Conservation (phyloP, 2,329 filamentous ascomycete genomes). For the Aspergillus sp. region DNA sequence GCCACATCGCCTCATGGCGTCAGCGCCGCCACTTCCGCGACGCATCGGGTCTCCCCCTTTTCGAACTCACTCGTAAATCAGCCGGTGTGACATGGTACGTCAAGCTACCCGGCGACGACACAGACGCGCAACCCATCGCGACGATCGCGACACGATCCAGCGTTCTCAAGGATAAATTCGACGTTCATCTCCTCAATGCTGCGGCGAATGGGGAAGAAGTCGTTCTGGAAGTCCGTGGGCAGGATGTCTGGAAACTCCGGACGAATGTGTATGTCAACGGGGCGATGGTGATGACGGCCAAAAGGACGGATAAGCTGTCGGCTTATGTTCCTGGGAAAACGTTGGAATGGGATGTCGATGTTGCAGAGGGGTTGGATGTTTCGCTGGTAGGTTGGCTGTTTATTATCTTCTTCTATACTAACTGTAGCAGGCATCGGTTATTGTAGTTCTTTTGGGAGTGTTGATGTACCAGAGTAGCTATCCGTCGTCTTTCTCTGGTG, state of each 20-base stretch:
- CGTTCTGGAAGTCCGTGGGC: slow-evolving; percentile 10
- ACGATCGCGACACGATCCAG: slow-evolving; percentile 8
- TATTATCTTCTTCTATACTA: background rate
- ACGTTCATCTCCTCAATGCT: slow-evolving; percentile 11
- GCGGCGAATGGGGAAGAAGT: slow-evolving; percentile 6
- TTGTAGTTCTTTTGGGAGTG: background rate
- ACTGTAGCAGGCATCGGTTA: background rate
- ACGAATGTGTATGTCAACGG: slow-evolving; percentile 13
- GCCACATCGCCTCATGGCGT: slow-evolving; percentile 3
- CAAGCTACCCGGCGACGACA: slow-evolving; percentile 8
- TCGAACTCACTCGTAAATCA: slow-evolving; percentile 13
- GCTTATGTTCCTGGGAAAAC: slow-evolving; percentile 11
- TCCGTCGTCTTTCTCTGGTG: background rate
- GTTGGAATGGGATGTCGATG: slow-evolving; percentile 12
- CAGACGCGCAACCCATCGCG: slow-evolving; percentile 5
- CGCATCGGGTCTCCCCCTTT: slow-evolving; percentile 14
- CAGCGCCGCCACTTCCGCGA: slow-evolving; percentile 13
- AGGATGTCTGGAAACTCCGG: slow-evolving; percentile 14
- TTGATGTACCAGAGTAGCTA: background rate
- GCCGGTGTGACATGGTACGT: slow-evolving; percentile 14
- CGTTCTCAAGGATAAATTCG: slow-evolving; percentile 14
- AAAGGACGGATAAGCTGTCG: slow-evolving; percentile 9
- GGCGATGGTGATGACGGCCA: slow-evolving; percentile 11
- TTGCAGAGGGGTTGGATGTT: slow-evolving; percentile 15
- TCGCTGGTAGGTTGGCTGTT: slow-evolving; percentile 9